phyloP scores from a whole-genome alignment of 768 basidiomycete species.

The Leccinellum albellum region DNA sequence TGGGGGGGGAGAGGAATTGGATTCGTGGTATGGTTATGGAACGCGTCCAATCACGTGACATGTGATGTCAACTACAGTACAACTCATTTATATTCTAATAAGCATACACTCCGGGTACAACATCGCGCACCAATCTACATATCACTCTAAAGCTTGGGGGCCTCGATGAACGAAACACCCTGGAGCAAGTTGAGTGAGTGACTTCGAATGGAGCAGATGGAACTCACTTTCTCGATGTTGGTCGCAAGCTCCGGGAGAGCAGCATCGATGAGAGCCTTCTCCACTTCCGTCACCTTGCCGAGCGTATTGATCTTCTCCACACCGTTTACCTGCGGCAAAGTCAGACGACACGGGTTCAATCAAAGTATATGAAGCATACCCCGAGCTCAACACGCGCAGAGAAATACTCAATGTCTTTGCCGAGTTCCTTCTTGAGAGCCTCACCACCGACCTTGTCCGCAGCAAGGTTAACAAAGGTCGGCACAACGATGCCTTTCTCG shows the following conservation, averaged over 20 bases:
- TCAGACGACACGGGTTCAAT: background rate
- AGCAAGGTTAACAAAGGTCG: conserved; percentile 77
- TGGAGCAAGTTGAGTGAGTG: conserved; percentile 3
- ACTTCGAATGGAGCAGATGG: background rate
- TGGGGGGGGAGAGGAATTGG: background rate
- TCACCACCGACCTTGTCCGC: conserved; percentile 69
- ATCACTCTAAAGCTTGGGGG: conserved; percentile 26
- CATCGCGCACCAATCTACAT: background rate
- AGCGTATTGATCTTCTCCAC: conserved; percentile 80
- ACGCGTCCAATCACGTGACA: background rate
- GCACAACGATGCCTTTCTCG: conserved; percentile 81
- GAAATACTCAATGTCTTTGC: conserved; percentile 78
- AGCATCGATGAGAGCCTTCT: conserved; percentile 73
- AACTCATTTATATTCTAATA: no score
- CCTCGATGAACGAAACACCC: conserved; percentile 26
- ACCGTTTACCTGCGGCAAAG: conserved; percentile 59
- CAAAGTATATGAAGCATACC: conserved; percentile 37
- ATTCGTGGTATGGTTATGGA: background rate
- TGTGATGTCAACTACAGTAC: background rate
- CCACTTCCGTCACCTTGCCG: conserved; percentile 67
- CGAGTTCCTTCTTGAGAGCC: conserved; percentile 77
- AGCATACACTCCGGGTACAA: conserved; percentile 6
- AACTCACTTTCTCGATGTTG: conserved; percentile 68
- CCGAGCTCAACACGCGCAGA: conserved; percentile 86
- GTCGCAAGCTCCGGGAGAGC: conserved; percentile 73